phyloP scores from a whole-genome alignment of 2,329 filamentous ascomycete genomes.

The Colletotrichum magnum region DNA sequence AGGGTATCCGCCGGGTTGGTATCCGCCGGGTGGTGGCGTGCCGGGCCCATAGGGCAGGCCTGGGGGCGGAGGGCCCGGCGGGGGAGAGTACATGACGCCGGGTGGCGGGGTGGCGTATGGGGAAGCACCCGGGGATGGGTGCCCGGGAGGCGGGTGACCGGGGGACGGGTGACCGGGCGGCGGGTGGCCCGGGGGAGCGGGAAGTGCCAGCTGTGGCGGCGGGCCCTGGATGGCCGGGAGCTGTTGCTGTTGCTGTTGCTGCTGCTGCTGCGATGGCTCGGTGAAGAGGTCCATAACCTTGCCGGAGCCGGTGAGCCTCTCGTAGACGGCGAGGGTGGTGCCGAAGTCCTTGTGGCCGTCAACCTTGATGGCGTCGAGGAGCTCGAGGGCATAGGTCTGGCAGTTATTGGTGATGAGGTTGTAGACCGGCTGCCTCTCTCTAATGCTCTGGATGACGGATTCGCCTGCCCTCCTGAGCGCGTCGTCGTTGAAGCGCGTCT shows the following conservation, averaged over 20 bases:
- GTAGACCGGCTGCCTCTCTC: slow-evolving; percentile 63
- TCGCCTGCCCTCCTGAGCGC: slow-evolving; percentile 64
- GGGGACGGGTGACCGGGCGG: slow-evolving; percentile 3
- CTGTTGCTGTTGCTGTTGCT: slow-evolving; percentile 1
- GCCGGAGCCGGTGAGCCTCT: slow-evolving; percentile 63
- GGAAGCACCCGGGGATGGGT: slow-evolving; percentile 55
- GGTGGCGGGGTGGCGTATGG: slow-evolving; percentile 49
- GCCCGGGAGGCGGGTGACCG: slow-evolving; percentile 20
- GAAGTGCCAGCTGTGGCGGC: slow-evolving; percentile 47
- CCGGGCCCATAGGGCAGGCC: slow-evolving; percentile 2
- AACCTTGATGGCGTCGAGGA: slow-evolving; percentile 69
- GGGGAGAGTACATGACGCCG: not conserved
- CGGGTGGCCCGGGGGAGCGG: slow-evolving; percentile 52
- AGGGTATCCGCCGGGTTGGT: not conserved
- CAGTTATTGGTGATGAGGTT: slow-evolving; percentile 74
- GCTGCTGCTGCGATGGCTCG: slow-evolving; percentile 47
- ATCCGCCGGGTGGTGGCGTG: not conserved
- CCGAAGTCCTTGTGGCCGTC: slow-evolving; percentile 65
- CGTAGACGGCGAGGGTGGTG: slow-evolving; percentile 67
- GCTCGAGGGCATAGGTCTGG: slow-evolving; percentile 67
- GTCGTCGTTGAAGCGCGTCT: slow-evolving; percentile 69
- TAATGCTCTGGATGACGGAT: slow-evolving; percentile 66
- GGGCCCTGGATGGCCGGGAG: slow-evolving; percentile 13
- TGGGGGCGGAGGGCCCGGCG: not conserved
- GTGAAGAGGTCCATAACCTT: slow-evolving; percentile 67